Percentiles rank a stretch among this genome's conserved stretches.
phyloP scores from a whole-genome alignment of 352 stramenopile species.

The Phytopythium delawarense region DNA sequence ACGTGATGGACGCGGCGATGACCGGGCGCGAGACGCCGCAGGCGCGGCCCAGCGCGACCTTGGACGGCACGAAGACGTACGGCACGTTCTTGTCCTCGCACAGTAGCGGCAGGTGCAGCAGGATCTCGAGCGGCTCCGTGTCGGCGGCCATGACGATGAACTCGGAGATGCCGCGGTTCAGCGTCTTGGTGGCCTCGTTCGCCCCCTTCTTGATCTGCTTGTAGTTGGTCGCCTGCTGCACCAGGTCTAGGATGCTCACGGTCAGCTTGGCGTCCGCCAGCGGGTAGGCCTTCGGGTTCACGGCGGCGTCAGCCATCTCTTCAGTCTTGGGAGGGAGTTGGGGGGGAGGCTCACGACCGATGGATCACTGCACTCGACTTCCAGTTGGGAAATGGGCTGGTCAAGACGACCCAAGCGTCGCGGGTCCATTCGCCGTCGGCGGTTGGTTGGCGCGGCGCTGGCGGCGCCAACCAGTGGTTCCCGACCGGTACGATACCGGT shows the following conservation, averaged over 20 bases:
- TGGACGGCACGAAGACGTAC: constrained; percentile 94
- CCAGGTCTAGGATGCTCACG: constrained; percentile 98
- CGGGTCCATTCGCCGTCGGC: neutral
- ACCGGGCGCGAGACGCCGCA: constrained; percentile 99
- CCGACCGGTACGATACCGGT: neutral
- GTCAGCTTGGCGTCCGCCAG: constrained; percentile 98
- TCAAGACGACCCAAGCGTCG: neutral
- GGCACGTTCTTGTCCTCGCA: constrained; percentile 98
- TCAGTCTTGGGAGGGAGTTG: neutral
- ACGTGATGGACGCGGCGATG: constrained; percentile 98
- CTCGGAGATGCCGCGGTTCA: constrained; percentile 99
- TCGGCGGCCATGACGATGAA: constrained; percentile 99
- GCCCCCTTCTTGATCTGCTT: constrained; percentile 99
- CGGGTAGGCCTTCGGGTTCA: constrained; percentile 97
- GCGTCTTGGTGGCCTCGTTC: constrained; percentile 99
- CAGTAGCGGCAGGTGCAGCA: constrained; percentile 98
- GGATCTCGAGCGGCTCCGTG: constrained; percentile 99
- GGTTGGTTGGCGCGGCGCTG: constrained; percentile 1
- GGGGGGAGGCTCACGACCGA: constrained; percentile 80
- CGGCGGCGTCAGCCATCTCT: constrained; percentile 70
- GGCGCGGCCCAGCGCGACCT: constrained; percentile 97
- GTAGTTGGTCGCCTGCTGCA: constrained; percentile 99
- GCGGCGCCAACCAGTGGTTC: neutral
- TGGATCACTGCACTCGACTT: constrained; percentile 76
- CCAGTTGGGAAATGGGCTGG: constrained; percentile 18